Evolutionary conservation across 1,284 basidiomycete genomes (phyloP).

Genomic region (Thelephora terrestris): DNA sequence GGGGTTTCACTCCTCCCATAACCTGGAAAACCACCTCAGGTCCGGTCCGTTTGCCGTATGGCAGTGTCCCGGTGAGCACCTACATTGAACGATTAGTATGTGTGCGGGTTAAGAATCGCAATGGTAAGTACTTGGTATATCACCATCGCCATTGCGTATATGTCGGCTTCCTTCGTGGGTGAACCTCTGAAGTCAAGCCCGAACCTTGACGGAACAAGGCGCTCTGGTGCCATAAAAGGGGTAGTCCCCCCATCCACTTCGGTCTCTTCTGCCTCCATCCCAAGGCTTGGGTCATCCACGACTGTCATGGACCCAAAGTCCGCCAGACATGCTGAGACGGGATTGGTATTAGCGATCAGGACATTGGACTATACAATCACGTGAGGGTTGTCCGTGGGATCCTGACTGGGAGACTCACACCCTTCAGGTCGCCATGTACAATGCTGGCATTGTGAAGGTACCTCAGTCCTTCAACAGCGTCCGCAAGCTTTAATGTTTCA

Average conservation of each 20-base stretch:
- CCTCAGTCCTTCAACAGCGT: neutral
- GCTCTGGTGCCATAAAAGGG: neutral
- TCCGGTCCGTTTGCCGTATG: neutral
- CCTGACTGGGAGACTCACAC: neutral
- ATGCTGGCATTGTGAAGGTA: neutral
- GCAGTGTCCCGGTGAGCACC: neutral
- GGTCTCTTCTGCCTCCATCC: neutral
- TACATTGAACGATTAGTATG: neutral
- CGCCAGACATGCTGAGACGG: neutral
- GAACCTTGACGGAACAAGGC: neutral
- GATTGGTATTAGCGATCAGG: conserved; percentile 11
- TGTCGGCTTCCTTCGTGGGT: neutral
- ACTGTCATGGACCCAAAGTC: neutral
- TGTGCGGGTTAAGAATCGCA: too few relatives aligned
- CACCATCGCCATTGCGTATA: neutral
- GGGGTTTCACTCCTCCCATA: neutral
- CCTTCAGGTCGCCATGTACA: neutral
- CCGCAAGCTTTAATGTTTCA: neutral
- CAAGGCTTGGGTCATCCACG: neutral
- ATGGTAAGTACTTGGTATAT: neutral
- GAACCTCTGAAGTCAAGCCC: neutral
- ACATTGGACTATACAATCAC: neutral
- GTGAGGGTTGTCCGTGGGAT: neutral
- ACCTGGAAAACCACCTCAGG: neutral
- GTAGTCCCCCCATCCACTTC: neutral